Conservation (phyloP, 805 yeast species). For the Candida namnaoensis region DNA sequence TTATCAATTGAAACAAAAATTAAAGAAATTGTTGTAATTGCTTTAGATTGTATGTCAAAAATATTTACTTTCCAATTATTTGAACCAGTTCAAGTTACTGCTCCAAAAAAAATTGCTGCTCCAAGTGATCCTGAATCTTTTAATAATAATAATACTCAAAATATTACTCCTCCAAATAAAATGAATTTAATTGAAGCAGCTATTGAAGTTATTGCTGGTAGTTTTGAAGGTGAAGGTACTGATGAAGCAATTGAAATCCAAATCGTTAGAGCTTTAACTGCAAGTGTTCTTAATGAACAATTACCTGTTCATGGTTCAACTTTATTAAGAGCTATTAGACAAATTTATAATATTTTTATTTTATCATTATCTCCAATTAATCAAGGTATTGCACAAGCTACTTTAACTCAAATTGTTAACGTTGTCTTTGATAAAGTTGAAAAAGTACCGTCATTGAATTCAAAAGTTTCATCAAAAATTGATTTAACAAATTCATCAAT, state of each 20-base stretch:
- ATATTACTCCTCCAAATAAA: conserved; percentile 45
- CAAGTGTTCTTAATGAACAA: conserved; percentile 74
- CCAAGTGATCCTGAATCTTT: conserved; percentile 10
- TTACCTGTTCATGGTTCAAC: conserved; percentile 88
- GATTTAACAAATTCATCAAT: conserved; percentile 2
- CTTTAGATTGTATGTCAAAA: conserved; percentile 83
- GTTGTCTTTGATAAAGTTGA: conserved; percentile 74
- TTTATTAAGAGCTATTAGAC: conserved; percentile 82
- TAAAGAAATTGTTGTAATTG: conserved; percentile 56
- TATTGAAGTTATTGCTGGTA: conserved; percentile 72
- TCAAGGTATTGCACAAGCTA: conserved; percentile 93
- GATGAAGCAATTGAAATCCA: conserved; percentile 86
- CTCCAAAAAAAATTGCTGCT: conserved; percentile 26
- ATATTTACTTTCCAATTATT: conserved; percentile 81
- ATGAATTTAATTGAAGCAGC: conserved; percentile 69
- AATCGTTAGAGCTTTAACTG: conserved; percentile 84
- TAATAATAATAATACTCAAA: conserved; percentile 22
- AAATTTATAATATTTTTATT: conserved; percentile 86
- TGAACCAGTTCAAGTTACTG: conserved; percentile 44
- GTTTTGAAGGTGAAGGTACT: conserved; percentile 89
- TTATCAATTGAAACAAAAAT: conserved; percentile 63
- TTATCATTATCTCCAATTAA: conserved; percentile 73
- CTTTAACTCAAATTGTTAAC: conserved; percentile 82
- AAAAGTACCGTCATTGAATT: conserved; percentile 15
- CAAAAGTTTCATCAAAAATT: conserved; percentile 6